phyloP scores from a whole-genome alignment of 139 green algal genomes.

The Pleodorina starrii region DNA sequence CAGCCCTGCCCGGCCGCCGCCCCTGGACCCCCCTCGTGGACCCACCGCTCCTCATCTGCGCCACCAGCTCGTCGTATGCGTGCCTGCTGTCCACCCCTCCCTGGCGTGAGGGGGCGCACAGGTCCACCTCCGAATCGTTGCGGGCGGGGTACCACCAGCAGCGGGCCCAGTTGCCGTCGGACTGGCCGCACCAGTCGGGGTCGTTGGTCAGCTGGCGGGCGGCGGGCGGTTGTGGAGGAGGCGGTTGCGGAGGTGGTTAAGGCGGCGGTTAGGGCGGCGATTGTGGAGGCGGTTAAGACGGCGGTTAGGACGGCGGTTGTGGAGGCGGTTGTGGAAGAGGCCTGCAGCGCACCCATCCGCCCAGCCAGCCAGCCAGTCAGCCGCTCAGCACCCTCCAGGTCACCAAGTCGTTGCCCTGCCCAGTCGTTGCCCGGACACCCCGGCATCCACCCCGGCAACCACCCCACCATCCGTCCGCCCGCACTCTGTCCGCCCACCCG shows the following conservation, averaged over 20 bases:
- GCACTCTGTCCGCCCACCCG: no score
- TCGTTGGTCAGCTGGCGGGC: slow-evolving; percentile 15
- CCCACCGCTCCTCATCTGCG: slow-evolving; percentile 18
- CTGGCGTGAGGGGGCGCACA: not conserved
- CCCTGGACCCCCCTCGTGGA: not conserved
- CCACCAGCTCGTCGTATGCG: slow-evolving; percentile 26
- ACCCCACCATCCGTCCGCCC: no score
- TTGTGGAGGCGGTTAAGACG: not conserved
- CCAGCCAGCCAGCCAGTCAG: no score
- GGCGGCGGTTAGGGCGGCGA: not conserved
- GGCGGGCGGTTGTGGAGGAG: not conserved
- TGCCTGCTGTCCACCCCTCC: slow-evolving; percentile 28
- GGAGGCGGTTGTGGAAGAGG: not conserved
- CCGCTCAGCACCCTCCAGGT: no score
- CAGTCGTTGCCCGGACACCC: no score
- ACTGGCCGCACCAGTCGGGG: slow-evolving; percentile 29
- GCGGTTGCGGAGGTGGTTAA: not conserved
- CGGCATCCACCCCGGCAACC: no score
- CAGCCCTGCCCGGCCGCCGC: no score
- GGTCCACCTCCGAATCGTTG: not conserved
- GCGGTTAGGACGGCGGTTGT: not conserved
- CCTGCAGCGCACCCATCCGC: no score
- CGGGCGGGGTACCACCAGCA: slow-evolving; percentile 25
- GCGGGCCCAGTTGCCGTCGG: slow-evolving; percentile 23
- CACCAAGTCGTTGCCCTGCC: no score